A percentile compares a stretch with the other conserved stretches of the same genome.
Conservation (phyloP, 768 basidiomycete genomes). For the Antrodiella citrinella region DNA sequence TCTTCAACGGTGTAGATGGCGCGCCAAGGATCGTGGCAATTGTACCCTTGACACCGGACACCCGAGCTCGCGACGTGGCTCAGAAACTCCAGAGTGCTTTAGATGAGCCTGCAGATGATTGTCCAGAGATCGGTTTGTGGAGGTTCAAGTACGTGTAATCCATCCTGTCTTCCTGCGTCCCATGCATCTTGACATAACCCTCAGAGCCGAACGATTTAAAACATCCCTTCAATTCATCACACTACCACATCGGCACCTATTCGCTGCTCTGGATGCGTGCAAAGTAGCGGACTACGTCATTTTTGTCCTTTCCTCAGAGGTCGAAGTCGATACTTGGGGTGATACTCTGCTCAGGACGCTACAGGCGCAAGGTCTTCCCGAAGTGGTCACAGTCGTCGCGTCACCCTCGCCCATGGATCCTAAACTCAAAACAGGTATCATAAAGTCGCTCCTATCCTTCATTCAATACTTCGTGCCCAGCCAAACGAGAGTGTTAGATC, state of each 20-base stretch:
- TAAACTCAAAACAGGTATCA: conserved; percentile 58
- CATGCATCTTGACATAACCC: conserved; percentile 2
- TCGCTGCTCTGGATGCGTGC: conserved; percentile 75
- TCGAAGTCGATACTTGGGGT: conserved; percentile 81
- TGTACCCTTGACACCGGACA: conserved; percentile 71
- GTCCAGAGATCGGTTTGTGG: conserved; percentile 50
- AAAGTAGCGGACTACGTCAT: conserved; percentile 89
- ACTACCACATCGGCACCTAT: conserved; percentile 63
- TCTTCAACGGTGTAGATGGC: conserved; percentile 72
- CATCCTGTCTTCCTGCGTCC: neutral
- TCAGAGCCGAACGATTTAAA: conserved; percentile 82
- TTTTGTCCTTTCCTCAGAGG: conserved; percentile 68
- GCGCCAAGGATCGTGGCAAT: conserved; percentile 84
- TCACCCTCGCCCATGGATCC: conserved; percentile 40
- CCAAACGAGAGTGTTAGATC: conserved; percentile 69
- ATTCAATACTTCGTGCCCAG: conserved; percentile 90
- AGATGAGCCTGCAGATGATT: conserved; percentile 45
- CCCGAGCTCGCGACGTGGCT: conserved; percentile 44
- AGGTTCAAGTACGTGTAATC: conserved; percentile 48
- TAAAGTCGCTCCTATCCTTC: conserved; percentile 90
- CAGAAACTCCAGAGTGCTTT: conserved; percentile 51
- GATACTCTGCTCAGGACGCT: conserved; percentile 82
- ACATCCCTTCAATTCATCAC: conserved; percentile 85
- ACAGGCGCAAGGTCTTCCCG: conserved; percentile 86
- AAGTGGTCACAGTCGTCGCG: conserved; percentile 68